Percentiles rank a stretch among this genome's conserved stretches.
Conservation (phyloP, 2,329 filamentous ascomycete genomes). For the Nakataea oryzae region DNA sequence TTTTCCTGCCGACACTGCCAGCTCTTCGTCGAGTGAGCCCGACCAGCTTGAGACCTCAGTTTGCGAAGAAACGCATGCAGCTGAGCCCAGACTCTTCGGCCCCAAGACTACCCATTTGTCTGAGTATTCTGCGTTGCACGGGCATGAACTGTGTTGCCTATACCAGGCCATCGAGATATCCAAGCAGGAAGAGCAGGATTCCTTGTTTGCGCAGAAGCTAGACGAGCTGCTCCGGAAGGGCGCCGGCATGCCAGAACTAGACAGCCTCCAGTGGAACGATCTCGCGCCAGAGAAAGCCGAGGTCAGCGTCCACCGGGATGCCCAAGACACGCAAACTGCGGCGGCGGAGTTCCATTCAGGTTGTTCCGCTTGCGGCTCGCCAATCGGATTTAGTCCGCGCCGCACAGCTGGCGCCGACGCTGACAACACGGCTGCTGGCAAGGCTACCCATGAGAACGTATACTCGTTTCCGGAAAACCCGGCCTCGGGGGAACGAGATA, state of each 20-base stretch:
- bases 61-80: too few relatives aligned
- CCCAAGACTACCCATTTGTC: neutral
- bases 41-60: too few relatives aligned
- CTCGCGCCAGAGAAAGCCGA: neutral
- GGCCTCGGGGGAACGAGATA: neutral
- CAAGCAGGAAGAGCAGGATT: neutral
- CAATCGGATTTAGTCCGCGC: too few relatives aligned
- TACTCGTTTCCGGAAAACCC: neutral
- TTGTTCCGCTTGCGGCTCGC: neutral
- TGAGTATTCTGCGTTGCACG: neutral
- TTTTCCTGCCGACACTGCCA: too few relatives aligned
- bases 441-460: neutral
- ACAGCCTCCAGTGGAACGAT: neutral
- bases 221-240: neutral
- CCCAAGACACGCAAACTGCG: neutral
- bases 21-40: too few relatives aligned
- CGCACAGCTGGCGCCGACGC: too few relatives aligned
- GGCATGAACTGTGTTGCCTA: neutral
- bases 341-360: neutral
- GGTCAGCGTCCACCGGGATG: too few relatives aligned
- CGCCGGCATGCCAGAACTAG: neutral
- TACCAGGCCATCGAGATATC: too few relatives aligned
- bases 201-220: neutral
- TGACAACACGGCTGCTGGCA: neutral
- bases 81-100: too few relatives aligned